A percentile compares a stretch with the other conserved stretches of the same genome.
Conservation (phyloP, 1,139 yeast genomes). For the Pichia sp. region DNA sequence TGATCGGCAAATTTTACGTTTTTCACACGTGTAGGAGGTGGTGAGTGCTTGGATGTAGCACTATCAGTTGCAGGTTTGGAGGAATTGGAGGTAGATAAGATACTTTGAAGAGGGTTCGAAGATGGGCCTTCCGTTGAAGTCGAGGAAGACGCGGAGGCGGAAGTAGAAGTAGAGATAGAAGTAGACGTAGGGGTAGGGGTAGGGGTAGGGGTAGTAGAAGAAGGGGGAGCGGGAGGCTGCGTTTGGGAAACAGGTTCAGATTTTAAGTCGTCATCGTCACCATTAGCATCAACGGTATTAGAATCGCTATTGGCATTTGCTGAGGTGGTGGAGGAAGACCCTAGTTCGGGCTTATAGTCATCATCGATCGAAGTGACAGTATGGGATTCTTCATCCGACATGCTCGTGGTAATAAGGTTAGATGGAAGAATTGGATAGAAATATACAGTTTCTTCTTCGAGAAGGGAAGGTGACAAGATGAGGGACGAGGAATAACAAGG, state of each 20-base stretch:
- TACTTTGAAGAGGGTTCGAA: not conserved
- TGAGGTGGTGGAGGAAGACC: not conserved
- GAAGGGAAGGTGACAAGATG: no score
- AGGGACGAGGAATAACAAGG: no score
- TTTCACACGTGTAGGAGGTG: conserved; percentile 8
- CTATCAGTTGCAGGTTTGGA: not conserved
- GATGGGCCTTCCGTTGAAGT: not conserved
- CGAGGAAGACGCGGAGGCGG: not conserved
- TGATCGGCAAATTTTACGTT: conserved; percentile 17
- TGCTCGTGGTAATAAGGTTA: not conserved
- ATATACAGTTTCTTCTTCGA: no score
- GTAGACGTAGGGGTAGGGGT: not conserved
- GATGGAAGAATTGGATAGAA: not conserved
- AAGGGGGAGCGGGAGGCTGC: not conserved
- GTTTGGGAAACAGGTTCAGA: not conserved
- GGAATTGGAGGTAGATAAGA: not conserved
- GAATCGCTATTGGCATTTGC: not conserved
- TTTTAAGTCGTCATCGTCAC: not conserved
- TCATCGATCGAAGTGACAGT: conserved; percentile 17
- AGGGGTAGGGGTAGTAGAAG: not conserved
- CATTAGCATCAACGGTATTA: not conserved
- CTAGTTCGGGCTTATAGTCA: conserved; percentile 21
- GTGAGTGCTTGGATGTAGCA: not conserved
- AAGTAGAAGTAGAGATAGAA: not conserved
- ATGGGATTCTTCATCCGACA: conserved; percentile 1